A percentile compares a stretch with the other conserved stretches of the same genome.
Conservation (phyloP, 2,329 filamentous ascomycete genomes). For the Diplodia scrobiculata region DNA sequence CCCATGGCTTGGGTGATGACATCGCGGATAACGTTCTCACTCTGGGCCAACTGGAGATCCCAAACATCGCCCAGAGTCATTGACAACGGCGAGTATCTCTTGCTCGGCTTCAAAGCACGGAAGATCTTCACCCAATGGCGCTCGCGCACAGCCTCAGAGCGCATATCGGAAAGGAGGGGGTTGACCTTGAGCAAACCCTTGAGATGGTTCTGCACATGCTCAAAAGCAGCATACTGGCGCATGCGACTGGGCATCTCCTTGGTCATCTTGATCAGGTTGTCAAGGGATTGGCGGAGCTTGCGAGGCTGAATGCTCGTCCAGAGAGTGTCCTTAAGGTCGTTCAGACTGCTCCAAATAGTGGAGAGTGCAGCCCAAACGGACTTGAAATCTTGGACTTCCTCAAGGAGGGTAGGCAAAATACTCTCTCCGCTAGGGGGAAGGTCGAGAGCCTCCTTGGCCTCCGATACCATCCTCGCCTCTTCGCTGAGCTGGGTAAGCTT, state of each 20-base stretch:
- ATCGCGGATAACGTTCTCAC: conserved; percentile 83
- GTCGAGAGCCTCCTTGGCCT: conserved; percentile 94
- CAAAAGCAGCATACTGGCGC: conserved; percentile 99
- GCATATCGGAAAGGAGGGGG: conserved; percentile 80
- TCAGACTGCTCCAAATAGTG: conserved; percentile 94
- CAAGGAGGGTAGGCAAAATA: conserved; percentile 79
- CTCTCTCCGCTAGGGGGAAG: conserved; percentile 78
- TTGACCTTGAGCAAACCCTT: conserved; percentile 91
- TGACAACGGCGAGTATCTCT: conserved; percentile 88
- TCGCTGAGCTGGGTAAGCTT: conserved; percentile 82
- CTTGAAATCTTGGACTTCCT: conserved; percentile 98
- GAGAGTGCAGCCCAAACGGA: conserved; percentile 96
- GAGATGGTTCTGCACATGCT: conserved; percentile 91
- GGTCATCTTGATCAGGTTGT: conserved; percentile 93
- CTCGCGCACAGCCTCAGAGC: conserved; percentile 94
- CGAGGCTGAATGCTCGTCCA: conserved; percentile 96
- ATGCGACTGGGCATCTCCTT: conserved; percentile 99
- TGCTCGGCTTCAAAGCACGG: conserved; percentile 88
- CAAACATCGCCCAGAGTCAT: conserved; percentile 98
- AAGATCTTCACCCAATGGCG: conserved; percentile 98
- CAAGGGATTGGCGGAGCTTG: conserved; percentile 85
- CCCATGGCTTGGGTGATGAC: conserved; percentile 95
- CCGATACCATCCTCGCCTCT: conserved; percentile 90
- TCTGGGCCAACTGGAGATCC: conserved; percentile 89
- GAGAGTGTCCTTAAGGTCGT: conserved; percentile 85